Evolutionary conservation across 2,329 filamentous ascomycete species (phyloP), one percentile per base, ranked within the genome.

Genomic region (Fusarium concolor): DNA sequence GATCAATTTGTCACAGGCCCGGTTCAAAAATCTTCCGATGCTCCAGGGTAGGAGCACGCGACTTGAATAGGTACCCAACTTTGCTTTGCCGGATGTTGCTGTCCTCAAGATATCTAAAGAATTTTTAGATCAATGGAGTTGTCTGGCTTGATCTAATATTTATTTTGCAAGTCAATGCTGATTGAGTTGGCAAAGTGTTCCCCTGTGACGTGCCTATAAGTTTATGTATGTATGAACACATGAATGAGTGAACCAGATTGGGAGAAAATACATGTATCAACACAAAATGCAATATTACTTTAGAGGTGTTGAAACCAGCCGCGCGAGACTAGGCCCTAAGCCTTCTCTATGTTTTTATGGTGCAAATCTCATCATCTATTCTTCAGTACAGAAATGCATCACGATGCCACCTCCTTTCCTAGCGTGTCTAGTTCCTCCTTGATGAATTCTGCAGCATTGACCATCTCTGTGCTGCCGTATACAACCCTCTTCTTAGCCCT

Each of bases 391-490:
- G 22, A 18, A 28, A 26, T 37, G 41, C 55, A 73, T 75, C 47
- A 80, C 50, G 77, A 77, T 26, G 78, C 71, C 31, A 86, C 82
- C 76, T 92, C 89, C 57, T 80, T 80, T 10, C 89, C 89, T 60
- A 92, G 76, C 70, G 84, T 85, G 75, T 89, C 86, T 69, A 92
- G 76, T 78, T 91, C 89, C 55, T 88, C 83, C 65, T 80, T 81
- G 59, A 91, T 86, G 72, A 93, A 90, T 73, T 91, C 87, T 41
- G 84, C 83, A 3, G 90, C 90, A 73, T 89, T 92, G 63, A 92
- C 82, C 77, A 93, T 83, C 77, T 93, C 95, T 15, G 96, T 99
- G 76, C 94, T 97, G 18, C 96, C 96, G 79, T 99, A 99, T 2
- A 98, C 92, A 11, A 99, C 92, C 68, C 94, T 86, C 79, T 92